These are phyloP conservation scores for Helicocarpus griseus DNA, from an alignment of 2,329 filamentous ascomycete species.

Conservation along the genomic window DNA sequence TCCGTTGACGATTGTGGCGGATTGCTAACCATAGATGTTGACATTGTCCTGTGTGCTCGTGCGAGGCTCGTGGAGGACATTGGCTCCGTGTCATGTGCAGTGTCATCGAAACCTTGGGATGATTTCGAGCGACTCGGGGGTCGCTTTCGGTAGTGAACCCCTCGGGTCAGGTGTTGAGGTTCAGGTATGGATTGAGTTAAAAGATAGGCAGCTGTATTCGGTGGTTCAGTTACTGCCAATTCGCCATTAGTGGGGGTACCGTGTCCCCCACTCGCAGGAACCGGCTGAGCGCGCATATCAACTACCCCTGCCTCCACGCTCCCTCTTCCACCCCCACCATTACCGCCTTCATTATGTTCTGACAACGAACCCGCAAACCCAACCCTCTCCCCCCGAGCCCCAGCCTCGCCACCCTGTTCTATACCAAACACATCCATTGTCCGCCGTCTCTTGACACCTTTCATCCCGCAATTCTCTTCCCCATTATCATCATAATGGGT, in stretches of 20 bases:
- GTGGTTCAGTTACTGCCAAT: neutral
- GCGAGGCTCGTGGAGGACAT: constrained; percentile 26
- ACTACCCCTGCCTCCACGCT: neutral
- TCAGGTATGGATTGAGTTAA: neutral
- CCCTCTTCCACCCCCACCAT: constrained; percentile 14
- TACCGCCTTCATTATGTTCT: neutral
- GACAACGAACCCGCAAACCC: neutral
- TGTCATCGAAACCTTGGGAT: constrained; percentile 19
- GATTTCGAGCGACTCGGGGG: constrained; percentile 18
- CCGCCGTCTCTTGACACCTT: constrained; percentile 8
- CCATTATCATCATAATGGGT: constrained; percentile 1
- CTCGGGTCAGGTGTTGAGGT: no score
- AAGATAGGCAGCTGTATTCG: neutral
- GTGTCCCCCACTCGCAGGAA: neutral
- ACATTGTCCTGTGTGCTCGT: constrained; percentile 10
- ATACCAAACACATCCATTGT: neutral
- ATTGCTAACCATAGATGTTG: neutral
- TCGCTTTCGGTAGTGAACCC: constrained; percentile 2
- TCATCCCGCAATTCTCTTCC: neutral
- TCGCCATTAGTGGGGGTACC: neutral
- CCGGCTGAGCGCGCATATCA: no score
- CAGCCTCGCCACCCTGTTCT: neutral
- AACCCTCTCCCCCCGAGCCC: neutral
- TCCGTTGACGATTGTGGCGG: constrained; percentile 15
- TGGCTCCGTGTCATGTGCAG: constrained; percentile 32